Conservation (phyloP, 768 basidiomycete species). For the Hericium coralloides region DNA sequence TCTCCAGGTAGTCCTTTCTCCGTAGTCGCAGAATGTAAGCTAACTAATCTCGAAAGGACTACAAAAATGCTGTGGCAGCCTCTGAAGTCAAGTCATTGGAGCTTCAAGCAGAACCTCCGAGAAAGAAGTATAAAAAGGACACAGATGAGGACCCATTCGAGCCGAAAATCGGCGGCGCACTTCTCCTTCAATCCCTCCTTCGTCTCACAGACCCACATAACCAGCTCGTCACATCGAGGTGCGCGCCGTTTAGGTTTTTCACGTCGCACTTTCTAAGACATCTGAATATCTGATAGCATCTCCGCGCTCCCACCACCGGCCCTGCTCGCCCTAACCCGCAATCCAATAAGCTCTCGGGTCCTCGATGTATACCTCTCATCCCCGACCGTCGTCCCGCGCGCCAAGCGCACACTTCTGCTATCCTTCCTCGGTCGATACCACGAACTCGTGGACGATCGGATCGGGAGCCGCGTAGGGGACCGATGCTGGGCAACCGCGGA, state of each 20-base stretch:
- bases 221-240: constrained; percentile 65
- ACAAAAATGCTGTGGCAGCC: constrained; percentile 10
- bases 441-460: constrained; percentile 75
- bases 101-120: constrained; percentile 11
- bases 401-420: constrained; percentile 63
- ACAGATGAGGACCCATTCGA: constrained; percentile 32
- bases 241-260: constrained; percentile 4
- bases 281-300: constrained; percentile 35
- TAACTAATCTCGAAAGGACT: constrained; percentile 12
- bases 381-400: constrained; percentile 50
- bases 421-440: constrained; percentile 75
- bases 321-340: constrained; percentile 48
- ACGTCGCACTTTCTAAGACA: constrained; percentile 6
- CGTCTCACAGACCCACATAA: constrained; percentile 60
- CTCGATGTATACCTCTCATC: constrained; percentile 74
- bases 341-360: constrained; percentile 66
- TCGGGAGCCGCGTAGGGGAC: constrained; percentile 86
- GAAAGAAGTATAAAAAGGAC: constrained; percentile 10
- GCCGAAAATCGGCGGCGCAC: constrained; percentile 74
- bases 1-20: constrained; percentile 1
- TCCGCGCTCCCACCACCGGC: constrained; percentile 47
- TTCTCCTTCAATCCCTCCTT: constrained; percentile 79
- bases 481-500: constrained; percentile 91
- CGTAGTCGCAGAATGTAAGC: no score
- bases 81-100: not conserved